phyloP scores from a whole-genome alignment of 108 stramenopile species.

The Nannochloropsis salina region DNA sequence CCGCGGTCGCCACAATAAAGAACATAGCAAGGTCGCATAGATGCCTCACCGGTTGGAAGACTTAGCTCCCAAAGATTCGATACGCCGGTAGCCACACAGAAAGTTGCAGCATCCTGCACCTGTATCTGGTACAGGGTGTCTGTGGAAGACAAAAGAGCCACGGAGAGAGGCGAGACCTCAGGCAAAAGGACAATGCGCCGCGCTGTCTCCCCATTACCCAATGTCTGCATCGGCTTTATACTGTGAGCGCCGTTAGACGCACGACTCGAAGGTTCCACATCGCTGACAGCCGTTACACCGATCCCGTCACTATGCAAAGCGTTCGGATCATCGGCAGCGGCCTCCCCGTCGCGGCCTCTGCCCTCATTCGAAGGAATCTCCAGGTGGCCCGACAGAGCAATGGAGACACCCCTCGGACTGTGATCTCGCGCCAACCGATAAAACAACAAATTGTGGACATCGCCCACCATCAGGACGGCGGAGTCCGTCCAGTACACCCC shows the following conservation, averaged over 20 bases:
- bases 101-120: neutral
- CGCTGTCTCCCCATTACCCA: neutral
- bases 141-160: conserved; percentile 11
- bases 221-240: neutral
- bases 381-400: neutral
- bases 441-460: neutral
- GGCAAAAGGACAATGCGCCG: neutral
- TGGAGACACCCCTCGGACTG: conserved; percentile 14
- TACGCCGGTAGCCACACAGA: neutral
- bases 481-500: neutral
- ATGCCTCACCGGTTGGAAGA: neutral
- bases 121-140: neutral
- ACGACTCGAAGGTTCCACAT: neutral
- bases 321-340: neutral
- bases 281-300: neutral
- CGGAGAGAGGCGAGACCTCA: neutral
- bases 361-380: neutral
- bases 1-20: conserved; percentile 10
- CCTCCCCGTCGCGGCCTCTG: neutral
- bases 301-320: neutral
- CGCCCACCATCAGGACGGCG: neutral
- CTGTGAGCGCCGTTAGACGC: neutral
- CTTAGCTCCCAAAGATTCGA: neutral
- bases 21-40: neutral
- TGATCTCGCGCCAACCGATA: neutral